These are phyloP conservation scores for Gliomastix tumulicola DNA, from an alignment of 2,329 filamentous ascomycete genomes.

Conservation along the genomic window DNA sequence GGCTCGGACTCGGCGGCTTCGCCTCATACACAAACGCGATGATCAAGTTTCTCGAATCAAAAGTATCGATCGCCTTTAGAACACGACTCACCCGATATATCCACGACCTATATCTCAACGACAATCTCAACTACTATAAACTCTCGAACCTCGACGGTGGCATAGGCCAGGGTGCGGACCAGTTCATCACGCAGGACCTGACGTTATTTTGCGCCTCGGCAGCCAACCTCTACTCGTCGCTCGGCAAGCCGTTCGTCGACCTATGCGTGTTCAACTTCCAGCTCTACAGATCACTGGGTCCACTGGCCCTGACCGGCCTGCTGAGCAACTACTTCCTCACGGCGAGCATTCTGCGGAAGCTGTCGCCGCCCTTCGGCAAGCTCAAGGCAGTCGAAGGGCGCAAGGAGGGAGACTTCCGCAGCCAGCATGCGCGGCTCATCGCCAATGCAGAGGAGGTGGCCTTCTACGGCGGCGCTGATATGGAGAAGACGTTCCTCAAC, in stretches of 20 bases:
- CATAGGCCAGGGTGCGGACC: slow-evolving; percentile 84
- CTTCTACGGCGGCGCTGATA: slow-evolving; percentile 92
- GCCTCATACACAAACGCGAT: slow-evolving; percentile 97
- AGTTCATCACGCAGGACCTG: slow-evolving; percentile 95
- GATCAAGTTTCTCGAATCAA: slow-evolving; percentile 97
- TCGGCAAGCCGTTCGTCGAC: slow-evolving; percentile 98
- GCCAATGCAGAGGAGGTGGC: slow-evolving; percentile 97
- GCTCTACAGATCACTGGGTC: slow-evolving; percentile 84
- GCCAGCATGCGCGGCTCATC: slow-evolving; percentile 83
- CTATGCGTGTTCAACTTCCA: slow-evolving; percentile 98
- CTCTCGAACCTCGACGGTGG: slow-evolving; percentile 88
- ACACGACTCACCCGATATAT: slow-evolving; percentile 94
- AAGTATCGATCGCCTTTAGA: slow-evolving; percentile 96
- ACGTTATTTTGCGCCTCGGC: slow-evolving; percentile 92
- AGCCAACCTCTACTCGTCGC: slow-evolving; percentile 86
- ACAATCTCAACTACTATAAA: slow-evolving; percentile 95
- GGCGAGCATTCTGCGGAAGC: slow-evolving; percentile 76
- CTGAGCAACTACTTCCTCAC: slow-evolving; percentile 92
- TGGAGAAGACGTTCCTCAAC: slow-evolving; percentile 89
- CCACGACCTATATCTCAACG: slow-evolving; percentile 92
- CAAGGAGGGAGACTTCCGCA: slow-evolving; percentile 91
- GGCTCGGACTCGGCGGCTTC: slow-evolving; percentile 88
- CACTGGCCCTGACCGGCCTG: slow-evolving; percentile 77
- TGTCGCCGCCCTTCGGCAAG: slow-evolving; percentile 95
- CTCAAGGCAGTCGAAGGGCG: slow-evolving; percentile 93